Conservation (phyloP, 441 rosid genomes). For the Viola pubescens region DNA sequence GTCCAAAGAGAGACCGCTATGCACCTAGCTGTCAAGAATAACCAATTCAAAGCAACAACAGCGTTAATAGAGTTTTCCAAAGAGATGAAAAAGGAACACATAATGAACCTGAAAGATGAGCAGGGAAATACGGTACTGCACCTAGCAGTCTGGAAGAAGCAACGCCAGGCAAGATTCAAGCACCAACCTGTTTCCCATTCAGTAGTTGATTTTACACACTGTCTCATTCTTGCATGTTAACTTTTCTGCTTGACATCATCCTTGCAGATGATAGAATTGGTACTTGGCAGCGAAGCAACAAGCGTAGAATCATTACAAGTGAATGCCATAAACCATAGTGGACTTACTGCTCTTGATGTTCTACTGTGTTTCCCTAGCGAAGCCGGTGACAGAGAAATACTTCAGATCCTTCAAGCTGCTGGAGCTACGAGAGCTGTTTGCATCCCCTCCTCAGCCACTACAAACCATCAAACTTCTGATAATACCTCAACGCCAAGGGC, state of each 20-base stretch:
- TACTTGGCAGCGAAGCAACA: neutral
- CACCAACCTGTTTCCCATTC: neutral
- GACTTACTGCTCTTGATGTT: slow-evolving; percentile 5
- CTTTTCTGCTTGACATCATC: slow-evolving; percentile 2
- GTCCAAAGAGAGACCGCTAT: slow-evolving; percentile 34
- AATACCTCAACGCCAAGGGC: slow-evolving; percentile 14
- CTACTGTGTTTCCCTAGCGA: slow-evolving; percentile 8
- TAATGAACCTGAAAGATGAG: slow-evolving; percentile 35
- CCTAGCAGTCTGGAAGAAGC: slow-evolving; percentile 35
- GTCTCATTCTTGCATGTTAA: neutral
- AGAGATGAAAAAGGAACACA: slow-evolving; percentile 15
- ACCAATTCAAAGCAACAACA: slow-evolving; percentile 19
- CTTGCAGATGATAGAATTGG: slow-evolving; percentile 8
- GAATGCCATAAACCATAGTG: slow-evolving; percentile 1
- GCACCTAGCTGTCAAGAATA: slow-evolving; percentile 36
- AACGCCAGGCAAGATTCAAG: slow-evolving; percentile 20
- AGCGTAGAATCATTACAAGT: neutral
- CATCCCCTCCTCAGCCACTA: neutral
- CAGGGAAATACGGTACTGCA: slow-evolving; percentile 37
- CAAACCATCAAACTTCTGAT: neutral
- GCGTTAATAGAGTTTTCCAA: slow-evolving; percentile 27
- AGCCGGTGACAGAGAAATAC: slow-evolving; percentile 6
- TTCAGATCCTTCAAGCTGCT: slow-evolving; percentile 2
- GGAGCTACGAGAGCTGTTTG: neutral
- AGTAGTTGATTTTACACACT: neutral